phyloP scores from a whole-genome alignment of 768 basidiomycete species.

The Sarcodon sp. region DNA sequence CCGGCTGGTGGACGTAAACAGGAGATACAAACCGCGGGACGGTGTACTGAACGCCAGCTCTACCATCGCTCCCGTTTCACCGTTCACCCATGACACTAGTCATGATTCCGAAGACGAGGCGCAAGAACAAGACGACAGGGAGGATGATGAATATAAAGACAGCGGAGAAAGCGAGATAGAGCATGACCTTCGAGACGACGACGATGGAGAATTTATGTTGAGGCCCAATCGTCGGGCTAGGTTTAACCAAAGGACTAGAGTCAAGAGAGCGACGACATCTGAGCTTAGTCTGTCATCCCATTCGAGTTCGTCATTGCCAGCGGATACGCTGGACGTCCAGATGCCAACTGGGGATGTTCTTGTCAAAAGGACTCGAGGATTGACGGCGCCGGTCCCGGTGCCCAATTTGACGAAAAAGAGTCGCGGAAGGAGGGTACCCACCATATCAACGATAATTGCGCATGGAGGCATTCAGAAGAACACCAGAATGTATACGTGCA shows the following conservation, averaged over 20 bases:
- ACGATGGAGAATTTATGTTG: neutral
- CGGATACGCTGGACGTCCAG: slow-evolving; percentile 5
- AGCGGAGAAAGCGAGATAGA: neutral
- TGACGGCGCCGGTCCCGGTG: slow-evolving; percentile 53
- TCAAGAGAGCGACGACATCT: slow-evolving; percentile 5
- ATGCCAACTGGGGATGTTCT: slow-evolving; percentile 4
- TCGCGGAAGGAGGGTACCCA: slow-evolving; percentile 67
- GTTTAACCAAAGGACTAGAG: neutral
- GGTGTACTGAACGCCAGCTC: too few relatives aligned
- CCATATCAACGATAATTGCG: slow-evolving; percentile 17
- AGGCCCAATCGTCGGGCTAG: too few relatives aligned
- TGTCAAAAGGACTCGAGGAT: slow-evolving; percentile 18
- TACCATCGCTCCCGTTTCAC: too few relatives aligned
- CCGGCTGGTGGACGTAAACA: too few relatives aligned
- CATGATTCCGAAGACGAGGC: too few relatives aligned
- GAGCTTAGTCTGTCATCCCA: slow-evolving; percentile 4
- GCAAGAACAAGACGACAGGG: neutral
- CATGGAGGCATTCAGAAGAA: slow-evolving; percentile 16
- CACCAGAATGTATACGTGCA: slow-evolving; percentile 45
- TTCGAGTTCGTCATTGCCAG: neutral
- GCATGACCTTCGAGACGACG: neutral
- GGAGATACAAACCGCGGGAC: too few relatives aligned
- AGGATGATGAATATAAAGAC: neutral
- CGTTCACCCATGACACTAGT: too few relatives aligned
- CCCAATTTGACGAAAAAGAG: slow-evolving; percentile 75